phyloP scores from a whole-genome alignment of 768 basidiomycete species.

The Galerina marginata region DNA sequence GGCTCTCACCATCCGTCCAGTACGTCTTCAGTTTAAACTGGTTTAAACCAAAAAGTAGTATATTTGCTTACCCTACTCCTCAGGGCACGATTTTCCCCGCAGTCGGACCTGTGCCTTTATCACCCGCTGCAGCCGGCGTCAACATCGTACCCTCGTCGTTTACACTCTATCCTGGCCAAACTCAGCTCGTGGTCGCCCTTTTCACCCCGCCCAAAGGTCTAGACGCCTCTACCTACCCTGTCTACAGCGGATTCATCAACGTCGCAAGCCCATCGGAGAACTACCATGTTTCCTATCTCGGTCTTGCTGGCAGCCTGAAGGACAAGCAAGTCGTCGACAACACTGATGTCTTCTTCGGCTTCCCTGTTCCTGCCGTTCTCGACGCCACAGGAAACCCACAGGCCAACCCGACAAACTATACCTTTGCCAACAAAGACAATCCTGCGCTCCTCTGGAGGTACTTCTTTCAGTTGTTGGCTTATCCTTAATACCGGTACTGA shows the following conservation, averaged over 20 bases:
- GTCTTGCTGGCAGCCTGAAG: constrained; percentile 45
- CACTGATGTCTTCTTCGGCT: constrained; percentile 52
- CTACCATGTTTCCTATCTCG: constrained; percentile 52
- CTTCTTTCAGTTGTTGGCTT: too few relatives aligned
- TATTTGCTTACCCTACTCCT: not conserved
- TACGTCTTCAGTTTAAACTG: constrained; percentile 19
- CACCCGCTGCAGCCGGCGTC: constrained; percentile 49
- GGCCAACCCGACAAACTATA: constrained; percentile 46
- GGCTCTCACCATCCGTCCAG: constrained; percentile 49
- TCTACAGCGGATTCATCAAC: constrained; percentile 66
- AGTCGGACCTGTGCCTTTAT: constrained; percentile 56
- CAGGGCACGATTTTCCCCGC: constrained; percentile 48
- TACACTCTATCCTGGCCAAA: constrained; percentile 48
- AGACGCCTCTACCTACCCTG: constrained; percentile 53
- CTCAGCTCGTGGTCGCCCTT: constrained; percentile 43
- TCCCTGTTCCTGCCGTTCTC: constrained; percentile 46
- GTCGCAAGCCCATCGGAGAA: constrained; percentile 41
- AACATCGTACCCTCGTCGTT: constrained; percentile 49
- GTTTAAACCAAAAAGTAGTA: not conserved
- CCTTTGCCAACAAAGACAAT: constrained; percentile 47
- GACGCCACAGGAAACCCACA: constrained; percentile 48
- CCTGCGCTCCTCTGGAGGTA: constrained; percentile 46
- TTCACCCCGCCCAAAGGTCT: constrained; percentile 53
- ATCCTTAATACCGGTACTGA: too few relatives aligned
- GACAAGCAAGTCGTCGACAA: constrained; percentile 58